Evolutionary conservation across 2,329 filamentous ascomycete species (phyloP).

Genomic region (Colletotrichum ledebouriae): DNA sequence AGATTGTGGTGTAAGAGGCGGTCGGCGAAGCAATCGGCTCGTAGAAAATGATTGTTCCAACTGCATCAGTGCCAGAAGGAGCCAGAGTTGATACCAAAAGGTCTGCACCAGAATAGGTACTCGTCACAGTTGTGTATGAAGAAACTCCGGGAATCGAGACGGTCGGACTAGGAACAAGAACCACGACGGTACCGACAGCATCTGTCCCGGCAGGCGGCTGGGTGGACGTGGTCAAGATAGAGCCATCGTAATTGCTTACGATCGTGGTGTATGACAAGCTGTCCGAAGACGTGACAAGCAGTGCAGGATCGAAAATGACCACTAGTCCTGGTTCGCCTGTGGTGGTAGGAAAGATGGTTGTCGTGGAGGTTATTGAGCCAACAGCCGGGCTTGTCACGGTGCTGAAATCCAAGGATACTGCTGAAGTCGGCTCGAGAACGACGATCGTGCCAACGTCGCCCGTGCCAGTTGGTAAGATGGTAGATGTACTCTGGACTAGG

Average conservation of each 20-base stretch:
- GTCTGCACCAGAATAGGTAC: constrained; percentile 11
- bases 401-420: constrained; percentile 7
- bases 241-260: constrained; percentile 15
- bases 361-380: neutral
- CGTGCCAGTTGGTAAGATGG: constrained; percentile 24
- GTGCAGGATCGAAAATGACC: constrained; percentile 11
- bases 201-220: constrained; percentile 19
- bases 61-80: constrained; percentile 14
- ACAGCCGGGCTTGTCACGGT: constrained; percentile 19
- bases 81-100: neutral
- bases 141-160: constrained; percentile 1
- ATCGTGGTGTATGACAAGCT: constrained; percentile 2
- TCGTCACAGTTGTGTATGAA: constrained; percentile 11
- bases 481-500: neutral
- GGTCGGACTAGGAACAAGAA: constrained; percentile 2
- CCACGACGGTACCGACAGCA: constrained; percentile 13
- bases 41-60: constrained; percentile 18
- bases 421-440: constrained; percentile 14
- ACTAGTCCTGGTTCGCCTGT: constrained; percentile 10
- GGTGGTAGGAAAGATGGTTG: constrained; percentile 2
- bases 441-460: constrained; percentile 13
- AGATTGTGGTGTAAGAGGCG: neutral
- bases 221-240: constrained; percentile 1
- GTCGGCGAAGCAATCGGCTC: constrained; percentile 1
- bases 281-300: neutral